A percentile compares a stretch with the other conserved stretches of the same genome.
Conservation (phyloP, 1,139 yeast genomes). For the Yamadazyma buinensis region DNA sequence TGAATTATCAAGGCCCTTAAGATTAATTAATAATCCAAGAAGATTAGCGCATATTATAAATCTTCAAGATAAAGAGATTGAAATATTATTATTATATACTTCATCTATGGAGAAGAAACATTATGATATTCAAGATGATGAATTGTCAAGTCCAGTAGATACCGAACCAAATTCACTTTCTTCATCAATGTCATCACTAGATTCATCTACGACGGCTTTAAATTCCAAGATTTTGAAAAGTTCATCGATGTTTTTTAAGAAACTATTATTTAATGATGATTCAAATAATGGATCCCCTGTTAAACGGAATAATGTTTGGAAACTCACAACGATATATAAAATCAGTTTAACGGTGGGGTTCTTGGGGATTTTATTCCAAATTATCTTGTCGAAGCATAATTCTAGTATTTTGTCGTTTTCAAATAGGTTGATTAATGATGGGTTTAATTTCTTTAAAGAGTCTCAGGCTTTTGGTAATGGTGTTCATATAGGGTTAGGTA, state of each 20-base stretch:
- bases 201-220: conserved; percentile 31
- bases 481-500: conserved; percentile 33
- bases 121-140: conserved; percentile 20
- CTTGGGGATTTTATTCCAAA: conserved; percentile 38
- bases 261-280: conserved; percentile 21
- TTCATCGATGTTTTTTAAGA: conserved; percentile 32
- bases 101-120: conserved; percentile 18
- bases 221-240: conserved; percentile 26
- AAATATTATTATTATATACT: conserved; percentile 20
- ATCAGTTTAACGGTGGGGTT: conserved; percentile 41
- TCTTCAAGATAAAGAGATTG: conserved; percentile 31
- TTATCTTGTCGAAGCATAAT: conserved; percentile 24
- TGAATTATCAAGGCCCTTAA: conserved; percentile 1
- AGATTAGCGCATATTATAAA: conserved; percentile 16
- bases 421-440: conserved; percentile 6
- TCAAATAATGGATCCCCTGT: conserved; percentile 2
- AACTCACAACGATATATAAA: conserved; percentile 21
- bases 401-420: conserved; percentile 9
- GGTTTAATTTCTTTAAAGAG: conserved; percentile 12
- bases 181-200: conserved; percentile 35
- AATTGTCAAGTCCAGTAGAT: conserved; percentile 14
- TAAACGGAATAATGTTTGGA: conserved; percentile 10
- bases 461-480: conserved; percentile 18
- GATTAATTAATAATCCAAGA: conserved; percentile 6
- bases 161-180: conserved; percentile 32